Conservation (phyloP, 2,329 filamentous ascomycete species). For the Clarireedia hainanense region DNA sequence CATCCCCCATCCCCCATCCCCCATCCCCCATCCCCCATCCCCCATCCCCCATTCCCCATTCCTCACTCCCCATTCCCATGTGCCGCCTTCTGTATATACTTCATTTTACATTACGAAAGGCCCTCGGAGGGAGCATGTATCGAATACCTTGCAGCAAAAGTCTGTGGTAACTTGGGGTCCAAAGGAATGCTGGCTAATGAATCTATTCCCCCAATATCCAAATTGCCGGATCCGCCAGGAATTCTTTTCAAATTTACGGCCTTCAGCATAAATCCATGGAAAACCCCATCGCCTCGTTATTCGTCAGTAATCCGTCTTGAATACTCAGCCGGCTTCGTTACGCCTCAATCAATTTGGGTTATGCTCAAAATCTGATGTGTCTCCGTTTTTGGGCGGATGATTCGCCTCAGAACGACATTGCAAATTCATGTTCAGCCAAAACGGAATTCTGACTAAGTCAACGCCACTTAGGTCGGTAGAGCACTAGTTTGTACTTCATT, state of each 20-base stretch:
- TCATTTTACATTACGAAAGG: background rate
- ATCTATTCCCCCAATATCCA: background rate
- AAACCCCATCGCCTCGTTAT: background rate
- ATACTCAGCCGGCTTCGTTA: background rate
- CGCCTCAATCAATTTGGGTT: background rate
- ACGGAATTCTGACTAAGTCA: background rate
- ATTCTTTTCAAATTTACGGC: slow-evolving; percentile 1
- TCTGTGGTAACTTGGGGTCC: background rate
- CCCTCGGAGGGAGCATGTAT: background rate
- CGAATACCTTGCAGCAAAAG: too few relatives aligned
- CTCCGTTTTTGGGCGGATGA: too few relatives aligned
- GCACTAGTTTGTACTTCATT: background rate
- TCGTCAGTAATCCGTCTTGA: background rate
- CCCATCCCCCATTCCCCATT: background rate
- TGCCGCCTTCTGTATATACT: too few relatives aligned
- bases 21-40: background rate
- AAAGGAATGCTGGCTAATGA: slow-evolving; percentile 3
- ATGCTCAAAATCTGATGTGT: background rate
- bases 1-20: too few relatives aligned
- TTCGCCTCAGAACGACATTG: background rate
- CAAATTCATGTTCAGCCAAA: background rate
- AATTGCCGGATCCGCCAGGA: slow-evolving; percentile 2
- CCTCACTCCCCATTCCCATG: background rate
- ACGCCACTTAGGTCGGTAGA: too few relatives aligned
- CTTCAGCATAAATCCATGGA: background rate